A percentile compares a stretch with the other conserved stretches of the same genome.
Evolutionary conservation across 306 rosid species (phyloP).

Genomic region (Cotoneaster glaucophyllus): DNA sequence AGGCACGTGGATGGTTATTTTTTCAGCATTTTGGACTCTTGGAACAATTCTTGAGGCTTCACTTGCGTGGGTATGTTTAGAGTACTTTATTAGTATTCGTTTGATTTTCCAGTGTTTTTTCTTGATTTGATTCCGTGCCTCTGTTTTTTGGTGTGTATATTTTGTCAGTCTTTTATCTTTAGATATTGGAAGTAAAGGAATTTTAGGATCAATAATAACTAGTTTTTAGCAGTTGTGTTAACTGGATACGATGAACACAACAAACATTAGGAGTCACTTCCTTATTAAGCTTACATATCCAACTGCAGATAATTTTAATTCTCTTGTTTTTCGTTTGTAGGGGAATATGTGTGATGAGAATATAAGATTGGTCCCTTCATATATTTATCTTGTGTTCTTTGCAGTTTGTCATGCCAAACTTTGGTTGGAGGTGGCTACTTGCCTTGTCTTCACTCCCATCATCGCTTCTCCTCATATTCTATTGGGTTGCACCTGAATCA

Average conservation of each 20-base stretch:
- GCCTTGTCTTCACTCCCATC: conserved; percentile 82
- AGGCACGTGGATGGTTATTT: conserved; percentile 97
- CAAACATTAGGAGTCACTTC: background rate
- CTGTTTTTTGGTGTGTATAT: background rate
- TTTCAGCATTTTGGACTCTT: conserved; percentile 88
- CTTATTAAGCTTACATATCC: background rate
- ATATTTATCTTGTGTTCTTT: conserved; percentile 21
- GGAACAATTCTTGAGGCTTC: conserved; percentile 94
- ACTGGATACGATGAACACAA: background rate
- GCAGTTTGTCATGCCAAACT: conserved; percentile 85
- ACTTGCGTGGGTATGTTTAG: conserved; percentile 78
- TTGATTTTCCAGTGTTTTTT: background rate
- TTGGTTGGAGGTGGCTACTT: conserved; percentile 99
- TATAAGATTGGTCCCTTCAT: conserved; percentile 2
- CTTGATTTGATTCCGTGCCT: background rate
- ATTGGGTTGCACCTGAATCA: conserved; percentile 75
- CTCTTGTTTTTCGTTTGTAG: background rate
- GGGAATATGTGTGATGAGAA: background rate
- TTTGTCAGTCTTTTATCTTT: background rate
- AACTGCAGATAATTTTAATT: background rate
- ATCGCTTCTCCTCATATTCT: conserved; percentile 75
- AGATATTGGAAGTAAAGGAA: background rate
- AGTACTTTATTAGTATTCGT: conserved; percentile 12
- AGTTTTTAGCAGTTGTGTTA: background rate
- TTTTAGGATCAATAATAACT: background rate